These are phyloP conservation scores for Nicotiana tabacum DNA, from an alignment of 257 asterid species.

Conservation along the genomic window DNA sequence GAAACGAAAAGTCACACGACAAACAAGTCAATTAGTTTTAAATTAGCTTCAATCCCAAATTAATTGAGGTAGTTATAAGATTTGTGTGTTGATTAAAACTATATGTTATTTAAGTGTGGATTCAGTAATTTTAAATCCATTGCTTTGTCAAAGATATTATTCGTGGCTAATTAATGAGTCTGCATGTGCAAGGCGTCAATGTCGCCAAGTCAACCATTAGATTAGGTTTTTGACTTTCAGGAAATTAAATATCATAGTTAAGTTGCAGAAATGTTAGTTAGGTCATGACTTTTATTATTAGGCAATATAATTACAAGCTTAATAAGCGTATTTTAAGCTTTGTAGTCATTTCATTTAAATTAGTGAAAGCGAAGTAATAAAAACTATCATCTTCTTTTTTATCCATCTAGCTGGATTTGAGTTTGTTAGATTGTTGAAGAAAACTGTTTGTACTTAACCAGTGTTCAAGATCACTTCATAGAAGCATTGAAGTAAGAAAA, in stretches of 20 bases:
- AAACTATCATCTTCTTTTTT: no score
- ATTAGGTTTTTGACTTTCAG: background rate
- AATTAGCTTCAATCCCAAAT: background rate
- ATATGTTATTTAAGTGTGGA: background rate
- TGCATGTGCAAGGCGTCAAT: background rate
- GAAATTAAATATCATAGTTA: background rate
- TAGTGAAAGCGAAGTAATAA: no score
- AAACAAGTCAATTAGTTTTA: background rate
- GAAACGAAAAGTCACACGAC: background rate
- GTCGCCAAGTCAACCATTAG: background rate
- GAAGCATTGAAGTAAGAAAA: no score
- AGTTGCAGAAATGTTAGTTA: background rate
- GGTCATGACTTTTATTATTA: background rate
- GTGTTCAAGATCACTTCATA: no score
- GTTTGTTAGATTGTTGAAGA: no score
- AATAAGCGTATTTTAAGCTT: background rate
- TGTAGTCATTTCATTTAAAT: background rate
- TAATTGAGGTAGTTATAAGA: background rate
- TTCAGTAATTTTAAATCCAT: background rate
- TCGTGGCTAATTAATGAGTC: background rate
- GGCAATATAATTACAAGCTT: background rate
- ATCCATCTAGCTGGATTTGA: no score
- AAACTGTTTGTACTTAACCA: no score
- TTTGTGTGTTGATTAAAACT: background rate
- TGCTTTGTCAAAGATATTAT: background rate